Evolutionary conservation across 73 alveolate species (phyloP).

Genomic region (Tetrahymena malaccensis): DNA sequence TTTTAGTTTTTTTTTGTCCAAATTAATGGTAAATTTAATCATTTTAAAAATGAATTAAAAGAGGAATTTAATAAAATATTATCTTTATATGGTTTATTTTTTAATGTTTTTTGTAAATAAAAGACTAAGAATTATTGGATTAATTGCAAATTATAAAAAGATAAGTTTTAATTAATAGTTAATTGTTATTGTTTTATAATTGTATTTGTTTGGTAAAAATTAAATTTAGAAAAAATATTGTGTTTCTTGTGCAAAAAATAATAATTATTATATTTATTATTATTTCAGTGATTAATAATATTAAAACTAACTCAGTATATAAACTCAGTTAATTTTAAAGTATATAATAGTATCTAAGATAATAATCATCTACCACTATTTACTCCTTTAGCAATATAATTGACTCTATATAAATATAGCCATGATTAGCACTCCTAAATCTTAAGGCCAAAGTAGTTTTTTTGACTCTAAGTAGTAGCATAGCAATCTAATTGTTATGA

Average conservation of each 20-base stretch:
- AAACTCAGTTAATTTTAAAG: not conserved
- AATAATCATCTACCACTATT: not conserved
- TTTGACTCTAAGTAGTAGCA: not conserved
- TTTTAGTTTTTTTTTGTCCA: too few species aligned
- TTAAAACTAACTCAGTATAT: not conserved
- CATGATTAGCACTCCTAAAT: not conserved
- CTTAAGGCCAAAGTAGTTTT: not conserved
- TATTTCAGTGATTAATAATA: not conserved
- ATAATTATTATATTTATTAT: too few species aligned
- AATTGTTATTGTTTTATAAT: too few species aligned
- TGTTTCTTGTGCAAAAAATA: not conserved
- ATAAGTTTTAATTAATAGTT: not conserved
- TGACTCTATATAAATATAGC: too few species aligned
- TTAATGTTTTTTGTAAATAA: too few species aligned
- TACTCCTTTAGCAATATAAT: too few species aligned
- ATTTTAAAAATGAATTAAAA: too few species aligned
- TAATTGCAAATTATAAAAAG: too few species aligned
- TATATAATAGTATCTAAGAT: not conserved
- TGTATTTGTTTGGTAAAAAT: not conserved
- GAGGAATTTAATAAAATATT: too few species aligned
- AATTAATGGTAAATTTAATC: too few species aligned
- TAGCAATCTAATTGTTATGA: not conserved
- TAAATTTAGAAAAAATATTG: not conserved
- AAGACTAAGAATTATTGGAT: too few species aligned
- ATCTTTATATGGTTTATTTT: too few species aligned